phyloP scores from a whole-genome alignment of 1,139 yeast genomes.

The Debaryomyces nepalensis region DNA sequence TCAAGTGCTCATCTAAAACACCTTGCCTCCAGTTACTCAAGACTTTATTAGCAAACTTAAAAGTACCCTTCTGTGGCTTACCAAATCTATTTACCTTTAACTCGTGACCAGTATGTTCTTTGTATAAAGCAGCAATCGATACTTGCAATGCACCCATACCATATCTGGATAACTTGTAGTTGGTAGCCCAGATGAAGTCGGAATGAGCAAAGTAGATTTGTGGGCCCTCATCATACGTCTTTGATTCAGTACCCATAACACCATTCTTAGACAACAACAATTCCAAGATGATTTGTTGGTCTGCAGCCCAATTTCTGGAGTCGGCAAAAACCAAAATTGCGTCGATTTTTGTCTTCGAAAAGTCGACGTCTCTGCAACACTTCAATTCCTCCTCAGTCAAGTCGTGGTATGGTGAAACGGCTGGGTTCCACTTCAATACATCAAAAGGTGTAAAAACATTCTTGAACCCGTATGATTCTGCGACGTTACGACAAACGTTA shows the following conservation, averaged over 20 bases:
- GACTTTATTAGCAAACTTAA: slow-evolving; percentile 77
- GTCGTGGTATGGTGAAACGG: slow-evolving; percentile 79
- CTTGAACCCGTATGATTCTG: slow-evolving; percentile 75
- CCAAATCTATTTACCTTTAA: slow-evolving; percentile 79
- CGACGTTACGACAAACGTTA: slow-evolving; percentile 79
- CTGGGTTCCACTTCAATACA: slow-evolving; percentile 82
- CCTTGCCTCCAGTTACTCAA: slow-evolving; percentile 78
- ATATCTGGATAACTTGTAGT: slow-evolving; percentile 75
- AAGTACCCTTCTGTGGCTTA: slow-evolving; percentile 84
- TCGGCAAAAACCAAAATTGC: slow-evolving; percentile 83
- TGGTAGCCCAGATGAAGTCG: slow-evolving; percentile 88
- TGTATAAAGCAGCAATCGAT: slow-evolving; percentile 78
- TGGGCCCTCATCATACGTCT: slow-evolving; percentile 77
- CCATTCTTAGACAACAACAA: slow-evolving; percentile 74
- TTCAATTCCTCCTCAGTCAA: slow-evolving; percentile 69
- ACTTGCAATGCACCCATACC: slow-evolving; percentile 93
- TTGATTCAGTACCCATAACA: slow-evolving; percentile 77
- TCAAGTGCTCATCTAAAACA: slow-evolving; percentile 72
- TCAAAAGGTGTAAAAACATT: slow-evolving; percentile 81
- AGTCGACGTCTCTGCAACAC: slow-evolving; percentile 64
- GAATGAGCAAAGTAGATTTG: slow-evolving; percentile 85
- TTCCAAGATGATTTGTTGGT: slow-evolving; percentile 84
- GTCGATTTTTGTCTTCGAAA: slow-evolving; percentile 63
- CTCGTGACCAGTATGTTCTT: slow-evolving; percentile 81
- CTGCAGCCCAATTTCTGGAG: slow-evolving; percentile 88